Base-by-base conservation (phyloP, 1,139 yeast species). In the Taphrina communis region DNA sequence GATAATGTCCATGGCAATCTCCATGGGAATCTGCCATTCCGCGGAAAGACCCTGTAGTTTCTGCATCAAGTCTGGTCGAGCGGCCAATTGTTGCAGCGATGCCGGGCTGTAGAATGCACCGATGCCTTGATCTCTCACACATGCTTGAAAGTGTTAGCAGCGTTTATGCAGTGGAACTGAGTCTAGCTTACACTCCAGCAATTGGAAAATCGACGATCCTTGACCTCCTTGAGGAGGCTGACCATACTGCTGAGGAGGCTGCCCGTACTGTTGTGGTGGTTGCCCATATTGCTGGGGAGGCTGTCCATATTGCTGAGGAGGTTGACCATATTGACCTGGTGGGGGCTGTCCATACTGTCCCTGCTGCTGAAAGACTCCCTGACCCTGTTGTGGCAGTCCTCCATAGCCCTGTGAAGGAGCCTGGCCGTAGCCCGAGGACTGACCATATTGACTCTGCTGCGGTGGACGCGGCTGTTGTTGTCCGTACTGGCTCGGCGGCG, bases 91-190 rank as follows among this genome's bases (percentile, higher is more conserved):
- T 72, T 76, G 77, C 19, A 77, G 70, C 11, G 76, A 71, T 62
- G 77, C 77, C 25, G 78, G 78, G 25, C 76, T 75, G 70, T 77
- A 77, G 70, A 77, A 77, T 1, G 75, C 73, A 60, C 76, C 75
- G 19, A 77, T 72, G 1, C 70, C 70, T 70, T 77, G 76, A 68
- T 77, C 79, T 60, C 73, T 76, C 6, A 77, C 79, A 11, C 78
- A 59, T 69, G 71, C 66, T 74, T 74, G 38, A 75, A 11, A 9
- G 71, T 31, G 73, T 57, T 44, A 71, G 69, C 46, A 72, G 31
- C 31, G 4, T 2, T 2, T 25, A 25, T 25, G 4, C 4, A 25
- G 2, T 25, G 4, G 31, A 25, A 4, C 4, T 25, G 31, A 25
- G 4, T 25, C 65, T 3, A 48, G 48, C 25, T 63, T 65, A 60